Conservation (phyloP, 2,329 filamentous ascomycete species). For the Lasiodiplodia sp. region DNA sequence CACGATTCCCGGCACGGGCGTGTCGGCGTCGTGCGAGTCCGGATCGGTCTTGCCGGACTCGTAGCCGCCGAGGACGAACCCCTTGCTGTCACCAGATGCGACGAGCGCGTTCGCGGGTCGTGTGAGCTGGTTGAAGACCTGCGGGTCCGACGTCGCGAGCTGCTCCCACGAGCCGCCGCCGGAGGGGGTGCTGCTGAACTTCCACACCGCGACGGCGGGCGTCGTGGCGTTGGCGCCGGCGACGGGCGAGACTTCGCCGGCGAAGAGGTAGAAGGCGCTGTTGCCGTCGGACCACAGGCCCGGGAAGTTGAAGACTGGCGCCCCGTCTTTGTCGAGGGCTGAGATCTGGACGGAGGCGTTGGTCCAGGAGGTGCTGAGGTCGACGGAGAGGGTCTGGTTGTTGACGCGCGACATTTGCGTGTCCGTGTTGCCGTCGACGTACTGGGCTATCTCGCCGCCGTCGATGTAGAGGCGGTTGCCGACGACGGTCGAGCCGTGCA, state of each 20-base stretch:
- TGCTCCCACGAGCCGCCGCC: not conserved
- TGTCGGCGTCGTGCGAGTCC: not conserved
- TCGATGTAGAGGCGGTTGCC: constrained; percentile 20
- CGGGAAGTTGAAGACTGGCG: not conserved
- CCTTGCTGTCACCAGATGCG: not conserved
- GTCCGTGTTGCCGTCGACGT: not conserved
- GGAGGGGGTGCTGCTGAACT: not conserved
- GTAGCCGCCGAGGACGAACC: constrained; percentile 9
- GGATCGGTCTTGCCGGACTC: not conserved
- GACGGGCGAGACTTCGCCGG: not conserved
- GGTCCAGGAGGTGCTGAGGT: constrained; percentile 22
- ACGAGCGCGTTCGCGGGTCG: not conserved
- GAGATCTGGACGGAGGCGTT: constrained; percentile 3
- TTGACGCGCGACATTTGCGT: not conserved
- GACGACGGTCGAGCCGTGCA: not conserved
- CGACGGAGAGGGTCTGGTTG: constrained; percentile 12
- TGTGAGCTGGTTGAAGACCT: constrained; percentile 5
- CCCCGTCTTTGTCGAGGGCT: not conserved
- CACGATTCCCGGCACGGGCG: not conserved
- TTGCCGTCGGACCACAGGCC: constrained; percentile 14
- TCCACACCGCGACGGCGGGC: constrained; percentile 1
- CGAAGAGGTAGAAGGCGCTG: constrained; percentile 6
- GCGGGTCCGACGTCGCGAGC: not conserved
- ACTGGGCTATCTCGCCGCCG: constrained; percentile 2
- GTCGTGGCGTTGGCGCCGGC: not conserved